A percentile compares a stretch with the other conserved stretches of the same genome.
phyloP scores from a whole-genome alignment of 2,329 filamentous ascomycete species.

The Fusarium ambrosium region DNA sequence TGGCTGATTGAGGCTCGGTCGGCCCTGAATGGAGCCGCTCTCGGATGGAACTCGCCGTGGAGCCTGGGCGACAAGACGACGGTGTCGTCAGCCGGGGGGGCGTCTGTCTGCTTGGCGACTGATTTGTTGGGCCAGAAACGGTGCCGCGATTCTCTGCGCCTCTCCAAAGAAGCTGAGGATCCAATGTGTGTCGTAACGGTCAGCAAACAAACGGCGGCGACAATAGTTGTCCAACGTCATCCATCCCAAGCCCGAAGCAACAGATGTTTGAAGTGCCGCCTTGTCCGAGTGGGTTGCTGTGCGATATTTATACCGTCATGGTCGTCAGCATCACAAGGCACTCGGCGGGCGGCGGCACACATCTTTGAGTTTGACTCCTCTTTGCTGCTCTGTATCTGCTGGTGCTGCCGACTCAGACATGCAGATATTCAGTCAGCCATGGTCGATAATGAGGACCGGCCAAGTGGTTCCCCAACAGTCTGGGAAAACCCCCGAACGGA shows the following conservation, averaged over 20 bases:
- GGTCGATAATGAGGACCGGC: neutral
- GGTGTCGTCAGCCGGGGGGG: constrained; percentile 11
- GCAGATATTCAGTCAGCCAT: constrained; percentile 14
- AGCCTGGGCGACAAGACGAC: neutral
- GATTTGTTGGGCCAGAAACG: constrained; percentile 12
- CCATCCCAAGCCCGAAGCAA: constrained; percentile 12
- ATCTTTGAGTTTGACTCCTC: neutral
- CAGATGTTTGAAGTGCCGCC: constrained; percentile 18
- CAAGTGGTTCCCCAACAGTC: constrained; percentile 25
- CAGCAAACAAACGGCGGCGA: constrained; percentile 5
- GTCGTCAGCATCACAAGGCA: constrained; percentile 36
- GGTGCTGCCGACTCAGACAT: neutral
- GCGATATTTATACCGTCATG: constrained; percentile 32
- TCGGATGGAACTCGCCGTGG: constrained; percentile 5
- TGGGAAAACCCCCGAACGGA: constrained; percentile 8
- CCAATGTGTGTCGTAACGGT: neutral
- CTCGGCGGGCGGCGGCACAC: neutral
- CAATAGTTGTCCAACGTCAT: constrained; percentile 20
- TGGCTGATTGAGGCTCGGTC: constrained; percentile 35
- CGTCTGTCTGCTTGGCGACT: neutral
- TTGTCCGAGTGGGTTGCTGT: constrained; percentile 7
- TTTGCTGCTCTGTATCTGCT: neutral
- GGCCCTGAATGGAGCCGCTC: neutral
- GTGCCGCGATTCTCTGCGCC: neutral
- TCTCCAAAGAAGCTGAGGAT: neutral